Conservation (phyloP, 2,329 filamentous ascomycete species). For the Cladobotryum mycophilum region DNA sequence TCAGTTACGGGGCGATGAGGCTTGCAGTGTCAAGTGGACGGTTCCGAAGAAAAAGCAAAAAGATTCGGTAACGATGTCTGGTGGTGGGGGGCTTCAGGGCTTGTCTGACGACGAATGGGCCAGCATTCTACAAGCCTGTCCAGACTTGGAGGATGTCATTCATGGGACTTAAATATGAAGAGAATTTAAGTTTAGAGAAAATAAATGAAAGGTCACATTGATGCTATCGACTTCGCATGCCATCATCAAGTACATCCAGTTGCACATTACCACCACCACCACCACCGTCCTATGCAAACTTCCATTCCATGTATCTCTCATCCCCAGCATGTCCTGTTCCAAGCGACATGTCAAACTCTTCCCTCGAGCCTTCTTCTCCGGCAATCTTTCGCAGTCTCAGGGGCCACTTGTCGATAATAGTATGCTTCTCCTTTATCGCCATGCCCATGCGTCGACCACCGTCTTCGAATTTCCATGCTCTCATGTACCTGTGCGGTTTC, state of each 20-base stretch:
- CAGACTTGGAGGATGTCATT: constrained; percentile 5
- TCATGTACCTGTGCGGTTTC: not conserved
- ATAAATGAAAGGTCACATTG: too few species aligned
- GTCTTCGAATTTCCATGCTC: not conserved
- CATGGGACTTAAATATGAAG: not conserved
- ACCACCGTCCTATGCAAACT: not conserved
- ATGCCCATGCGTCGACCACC: rapidly evolving
- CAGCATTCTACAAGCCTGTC: constrained; percentile 10
- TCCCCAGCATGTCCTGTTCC: not conserved
- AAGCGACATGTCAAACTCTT: not conserved
- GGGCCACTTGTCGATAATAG: constrained; percentile 5
- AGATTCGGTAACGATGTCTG: not conserved
- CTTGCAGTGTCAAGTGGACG: constrained; percentile 6
- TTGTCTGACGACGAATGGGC: constrained; percentile 9
- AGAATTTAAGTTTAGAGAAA: not conserved
- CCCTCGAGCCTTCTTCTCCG: not conserved
- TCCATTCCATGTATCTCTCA: constrained; percentile 7
- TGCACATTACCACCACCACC: too few species aligned
- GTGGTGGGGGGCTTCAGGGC: not conserved
- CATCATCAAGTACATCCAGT: too few species aligned
- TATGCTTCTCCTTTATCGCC: constrained; percentile 3
- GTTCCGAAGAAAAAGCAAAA: constrained; percentile 1
- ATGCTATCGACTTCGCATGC: too few species aligned
- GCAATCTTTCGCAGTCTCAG: not conserved
- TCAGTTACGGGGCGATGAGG: constrained; percentile 6